Conservation (phyloP, 768 basidiomycete species). For the Crassisporium funariophilum region DNA sequence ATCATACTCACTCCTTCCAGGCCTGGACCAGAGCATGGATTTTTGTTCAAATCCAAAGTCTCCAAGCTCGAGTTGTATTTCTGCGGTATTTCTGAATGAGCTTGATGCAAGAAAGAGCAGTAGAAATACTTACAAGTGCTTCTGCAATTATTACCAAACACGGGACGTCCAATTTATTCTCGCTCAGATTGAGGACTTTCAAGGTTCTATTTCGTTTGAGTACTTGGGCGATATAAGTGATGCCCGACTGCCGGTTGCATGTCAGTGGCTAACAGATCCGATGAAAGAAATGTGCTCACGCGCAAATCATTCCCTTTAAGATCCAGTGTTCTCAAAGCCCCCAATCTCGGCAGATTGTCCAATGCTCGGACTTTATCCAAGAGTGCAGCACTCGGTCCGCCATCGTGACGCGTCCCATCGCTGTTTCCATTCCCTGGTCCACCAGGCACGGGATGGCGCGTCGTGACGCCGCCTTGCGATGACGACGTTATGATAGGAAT, state of each 20-base stretch:
- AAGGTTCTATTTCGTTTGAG: conserved; percentile 94
- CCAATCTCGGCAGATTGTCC: conserved; percentile 83
- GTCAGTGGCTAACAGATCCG: background rate
- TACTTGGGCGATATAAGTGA: conserved; percentile 91
- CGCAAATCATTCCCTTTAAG: conserved; percentile 90
- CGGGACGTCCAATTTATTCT: conserved; percentile 88
- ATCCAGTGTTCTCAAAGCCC: conserved; percentile 87
- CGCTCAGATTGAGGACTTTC: conserved; percentile 91
- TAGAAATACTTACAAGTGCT: conserved; percentile 64
- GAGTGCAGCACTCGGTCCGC: conserved; percentile 72
- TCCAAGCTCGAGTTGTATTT: conserved; percentile 96
- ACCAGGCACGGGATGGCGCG: conserved; percentile 38
- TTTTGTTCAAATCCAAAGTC: conserved; percentile 90
- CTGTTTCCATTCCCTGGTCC: conserved; percentile 19
- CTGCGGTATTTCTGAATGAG: conserved; percentile 37
- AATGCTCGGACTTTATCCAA: conserved; percentile 89
- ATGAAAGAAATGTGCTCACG: conserved; percentile 49
- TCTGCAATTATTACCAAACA: conserved; percentile 85
- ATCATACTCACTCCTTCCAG: conserved; percentile 79
- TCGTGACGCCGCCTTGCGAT: conserved; percentile 54
- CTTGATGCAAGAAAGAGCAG: background rate
- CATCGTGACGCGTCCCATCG: conserved; percentile 34
- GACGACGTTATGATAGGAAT: conserved; percentile 74
- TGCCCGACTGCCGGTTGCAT: conserved; percentile 44
- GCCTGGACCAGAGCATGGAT: conserved; percentile 89